Percentiles rank a stretch among this genome's conserved stretches.
phyloP scores from a whole-genome alignment of 163 green algal species.

The Scenedesmus sp. region DNA sequence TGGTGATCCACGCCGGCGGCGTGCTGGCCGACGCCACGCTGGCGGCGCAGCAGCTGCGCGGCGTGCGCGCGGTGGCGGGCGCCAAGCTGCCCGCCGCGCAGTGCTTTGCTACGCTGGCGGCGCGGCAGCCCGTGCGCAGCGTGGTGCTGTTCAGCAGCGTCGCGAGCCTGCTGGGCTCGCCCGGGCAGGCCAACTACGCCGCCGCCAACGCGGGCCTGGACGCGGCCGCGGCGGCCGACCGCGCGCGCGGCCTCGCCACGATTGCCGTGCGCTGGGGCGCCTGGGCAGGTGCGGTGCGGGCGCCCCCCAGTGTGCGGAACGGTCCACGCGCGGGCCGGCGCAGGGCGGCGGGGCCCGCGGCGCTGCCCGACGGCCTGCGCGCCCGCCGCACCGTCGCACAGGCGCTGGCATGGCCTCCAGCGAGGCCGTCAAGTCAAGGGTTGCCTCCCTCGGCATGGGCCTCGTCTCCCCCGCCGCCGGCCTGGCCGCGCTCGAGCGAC shows the following conservation, averaged over 20 bases:
- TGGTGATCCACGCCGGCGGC: conserved; percentile 65
- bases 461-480: conserved; percentile 60
- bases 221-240: conserved; percentile 42
- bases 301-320: too few species aligned
- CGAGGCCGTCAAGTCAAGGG: conserved; percentile 63
- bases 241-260: conserved; percentile 29
- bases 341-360: too few species aligned
- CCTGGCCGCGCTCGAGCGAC: conserved; percentile 62
- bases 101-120: too few species aligned
- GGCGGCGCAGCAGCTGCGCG: conserved; percentile 51
- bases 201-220: conserved; percentile 88
- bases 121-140: not conserved
- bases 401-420: conserved; percentile 72
- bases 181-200: conserved; percentile 89
- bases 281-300: conserved; percentile 81
- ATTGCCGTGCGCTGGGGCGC: conserved; percentile 87
- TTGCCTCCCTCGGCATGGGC: conserved; percentile 63
- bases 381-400: too few species aligned
- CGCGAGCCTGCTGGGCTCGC: conserved; percentile 72
- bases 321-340: too few species aligned
- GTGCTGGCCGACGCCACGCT: conserved; percentile 69
- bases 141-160: conserved; percentile 67
- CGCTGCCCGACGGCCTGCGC: too few species aligned
- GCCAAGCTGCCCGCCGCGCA: not conserved
- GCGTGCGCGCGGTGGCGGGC: conserved; percentile 44